phyloP scores from a whole-genome alignment of 2,329 filamentous ascomycete genomes.

The Paracorniculantispora psalliotae region DNA sequence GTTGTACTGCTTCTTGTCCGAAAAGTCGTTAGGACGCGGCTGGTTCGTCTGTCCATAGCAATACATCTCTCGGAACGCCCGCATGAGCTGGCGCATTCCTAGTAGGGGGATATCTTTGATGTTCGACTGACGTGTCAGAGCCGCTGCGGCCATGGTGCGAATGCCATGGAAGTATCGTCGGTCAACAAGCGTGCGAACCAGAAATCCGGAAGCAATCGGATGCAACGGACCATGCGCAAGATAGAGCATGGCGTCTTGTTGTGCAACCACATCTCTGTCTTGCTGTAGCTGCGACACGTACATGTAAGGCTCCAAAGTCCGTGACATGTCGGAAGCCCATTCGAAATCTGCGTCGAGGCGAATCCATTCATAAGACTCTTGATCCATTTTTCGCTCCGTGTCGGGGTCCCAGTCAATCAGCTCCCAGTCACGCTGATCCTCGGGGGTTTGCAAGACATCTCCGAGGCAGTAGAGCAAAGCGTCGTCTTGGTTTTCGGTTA shows the following conservation, averaged over 20 bases:
- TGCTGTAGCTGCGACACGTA: conserved; percentile 96
- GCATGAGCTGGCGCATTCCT: conserved; percentile 77
- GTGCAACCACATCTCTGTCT: conserved; percentile 92
- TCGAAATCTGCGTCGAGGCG: conserved; percentile 97
- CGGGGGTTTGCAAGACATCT: conserved; percentile 77
- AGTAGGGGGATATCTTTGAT: conserved; percentile 63
- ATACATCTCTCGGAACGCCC: conserved; percentile 82
- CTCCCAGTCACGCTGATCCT: conserved; percentile 79
- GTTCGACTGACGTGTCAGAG: conserved; percentile 70
- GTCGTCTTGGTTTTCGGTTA: conserved; percentile 63
- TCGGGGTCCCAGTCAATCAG: conserved; percentile 86
- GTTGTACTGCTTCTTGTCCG: conserved; percentile 77
- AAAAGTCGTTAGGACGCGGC: conserved; percentile 86
- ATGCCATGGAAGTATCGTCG: conserved; percentile 91
- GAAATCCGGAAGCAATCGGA: conserved; percentile 80
- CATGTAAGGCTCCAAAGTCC: conserved; percentile 90
- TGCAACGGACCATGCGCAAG: conserved; percentile 63
- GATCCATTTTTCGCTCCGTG: conserved; percentile 85
- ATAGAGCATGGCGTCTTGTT: conserved; percentile 70
- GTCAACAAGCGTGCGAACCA: conserved; percentile 86
- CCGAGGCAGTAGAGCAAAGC: conserved; percentile 86
- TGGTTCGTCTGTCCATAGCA: conserved; percentile 74
- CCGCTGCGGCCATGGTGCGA: conserved; percentile 75
- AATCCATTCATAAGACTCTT: conserved; percentile 98
- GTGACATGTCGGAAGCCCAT: conserved; percentile 84